A percentile compares a stretch with the other conserved stretches of the same genome.
Evolutionary conservation across 257 asterid genomes (phyloP).

Genomic region (Ehretia macrophylla): DNA sequence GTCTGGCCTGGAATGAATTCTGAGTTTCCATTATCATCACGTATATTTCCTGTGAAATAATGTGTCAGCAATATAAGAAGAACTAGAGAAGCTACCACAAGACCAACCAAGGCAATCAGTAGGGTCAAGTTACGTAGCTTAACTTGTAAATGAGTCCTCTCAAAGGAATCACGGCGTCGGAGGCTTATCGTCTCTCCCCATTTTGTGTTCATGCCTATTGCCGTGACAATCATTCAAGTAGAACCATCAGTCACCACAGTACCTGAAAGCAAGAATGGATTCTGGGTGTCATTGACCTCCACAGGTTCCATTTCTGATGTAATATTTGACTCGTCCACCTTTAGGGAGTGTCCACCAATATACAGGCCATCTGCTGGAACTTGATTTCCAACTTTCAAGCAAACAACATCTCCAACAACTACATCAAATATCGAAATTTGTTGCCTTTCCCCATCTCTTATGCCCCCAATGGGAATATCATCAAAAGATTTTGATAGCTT

Average conservation of each 20-base stretch:
- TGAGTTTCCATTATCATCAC: constrained; percentile 4
- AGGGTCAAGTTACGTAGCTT: constrained; percentile 14
- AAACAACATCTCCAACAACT: constrained; percentile 22
- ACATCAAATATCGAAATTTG: constrained; percentile 5
- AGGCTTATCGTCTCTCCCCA: constrained; percentile 22
- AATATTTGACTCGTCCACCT: constrained; percentile 20
- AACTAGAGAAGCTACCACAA: constrained; percentile 2
- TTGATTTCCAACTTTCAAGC: constrained; percentile 19
- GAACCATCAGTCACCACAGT: constrained; percentile 16
- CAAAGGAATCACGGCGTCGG: background rate
- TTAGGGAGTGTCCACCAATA: constrained; percentile 8
- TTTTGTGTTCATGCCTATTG: constrained; percentile 22
- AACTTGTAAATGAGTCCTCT: constrained; percentile 15
- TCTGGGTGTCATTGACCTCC: background rate
- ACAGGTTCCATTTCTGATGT: constrained; percentile 17
- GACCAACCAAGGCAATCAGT: constrained; percentile 6
- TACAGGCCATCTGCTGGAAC: constrained; percentile 23
- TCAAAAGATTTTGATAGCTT: constrained; percentile 6
- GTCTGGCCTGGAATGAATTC: background rate
- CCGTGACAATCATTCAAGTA: constrained; percentile 17
- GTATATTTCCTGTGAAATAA: constrained; percentile 10
- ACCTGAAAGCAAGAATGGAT: constrained; percentile 20
- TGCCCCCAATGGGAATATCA: constrained; percentile 12
- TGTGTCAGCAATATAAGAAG: constrained; percentile 8
- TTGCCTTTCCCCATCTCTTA: constrained; percentile 16